Evolutionary conservation across 2,329 filamentous ascomycete genomes (phyloP).

Genomic region (Sporothrix luriei): DNA sequence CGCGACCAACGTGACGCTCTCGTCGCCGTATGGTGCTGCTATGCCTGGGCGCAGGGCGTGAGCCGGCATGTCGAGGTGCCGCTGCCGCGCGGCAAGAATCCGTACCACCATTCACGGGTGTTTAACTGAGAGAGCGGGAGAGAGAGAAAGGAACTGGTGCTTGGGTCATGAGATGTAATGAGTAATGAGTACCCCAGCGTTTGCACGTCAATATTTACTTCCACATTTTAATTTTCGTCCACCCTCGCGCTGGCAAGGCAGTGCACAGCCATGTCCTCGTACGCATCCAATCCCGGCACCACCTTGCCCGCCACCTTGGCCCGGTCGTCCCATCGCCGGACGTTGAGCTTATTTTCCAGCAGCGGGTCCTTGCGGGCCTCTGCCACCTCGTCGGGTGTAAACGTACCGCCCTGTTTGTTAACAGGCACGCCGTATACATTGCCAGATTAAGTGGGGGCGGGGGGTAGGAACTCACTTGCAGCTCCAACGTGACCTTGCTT

Average conservation of each 20-base stretch:
- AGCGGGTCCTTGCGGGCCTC: neutral
- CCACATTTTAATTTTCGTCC: neutral
- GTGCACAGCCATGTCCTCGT: constrained; percentile 20
- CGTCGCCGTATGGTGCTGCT: constrained; percentile 3
- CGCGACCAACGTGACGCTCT: constrained; percentile 2
- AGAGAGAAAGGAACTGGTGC: neutral
- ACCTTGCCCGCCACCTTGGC: constrained; percentile 25
- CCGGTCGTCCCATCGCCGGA: constrained; percentile 29
- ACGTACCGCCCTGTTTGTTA: neutral
- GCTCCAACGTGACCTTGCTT: constrained; percentile 25
- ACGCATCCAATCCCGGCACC: constrained; percentile 22
- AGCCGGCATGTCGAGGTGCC: constrained; percentile 16
- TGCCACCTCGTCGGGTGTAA: neutral
- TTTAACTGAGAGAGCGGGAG: neutral
- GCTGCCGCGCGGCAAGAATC: neutral
- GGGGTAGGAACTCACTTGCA: constrained; percentile 14
- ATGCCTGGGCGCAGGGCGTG: constrained; percentile 4
- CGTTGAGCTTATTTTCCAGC: constrained; percentile 16
- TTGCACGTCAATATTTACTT: neutral
- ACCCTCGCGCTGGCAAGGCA: neutral
- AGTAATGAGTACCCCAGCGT: neutral
- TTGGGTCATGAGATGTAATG: neutral
- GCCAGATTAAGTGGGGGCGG: neutral
- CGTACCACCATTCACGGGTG: neutral
- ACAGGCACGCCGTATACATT: neutral